Base-by-base conservation (phyloP, 352 stramenopile species). In the Globisporangium mamillatum region DNA sequence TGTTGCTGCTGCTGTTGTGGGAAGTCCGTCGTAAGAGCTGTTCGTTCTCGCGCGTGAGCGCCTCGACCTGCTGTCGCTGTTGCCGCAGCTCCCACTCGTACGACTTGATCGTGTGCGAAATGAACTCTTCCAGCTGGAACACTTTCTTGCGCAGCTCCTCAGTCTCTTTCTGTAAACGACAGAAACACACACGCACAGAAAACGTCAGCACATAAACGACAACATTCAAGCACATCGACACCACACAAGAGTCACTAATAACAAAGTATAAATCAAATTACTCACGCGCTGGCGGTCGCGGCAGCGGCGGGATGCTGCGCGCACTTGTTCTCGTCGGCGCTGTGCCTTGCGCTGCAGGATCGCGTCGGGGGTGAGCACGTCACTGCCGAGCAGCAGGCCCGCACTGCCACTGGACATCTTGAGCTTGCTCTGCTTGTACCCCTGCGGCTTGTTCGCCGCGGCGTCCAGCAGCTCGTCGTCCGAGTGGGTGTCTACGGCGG, bases 111-210 rank as follows among this genome's bases (percentile, higher is more conserved):
- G 75, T 82, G 64, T 88, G 80, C 4, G 78, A 69, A 56, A 89
- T 89, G 64, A 83, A 89, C 64, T 90, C 82, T 34, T 90, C 80
- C 8, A 90, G 67, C 70, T 90, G 78, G 60, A 89, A 88, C 29
- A 90, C 82, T 52, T 90, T 88, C 69, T 81, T 80, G 14, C 82
- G 80, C 3, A 90, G 75, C 56, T 90, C 82, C 54, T 90, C 82
- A 1, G 82, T 90, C 71, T 90, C 82, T 60, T 83, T 84, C 54
- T 80, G 36, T 38, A 25, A 27, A 7, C 24, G 8, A 36, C 52
- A 25, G 25, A 27, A 25, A 25, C 16, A 14, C n/a, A 38, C 18
- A 55, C 63, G 53, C 34, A 61, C 12, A 66, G 44, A 50, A 50
- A 50, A 5, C 14, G 34, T 41, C 5, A 57, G 22, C 1, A 65